Evolutionary conservation across 176 grass and related monocot genomes (phyloP), one percentile per base, ranked within the genome.

Genomic region (Typha latifolia): DNA sequence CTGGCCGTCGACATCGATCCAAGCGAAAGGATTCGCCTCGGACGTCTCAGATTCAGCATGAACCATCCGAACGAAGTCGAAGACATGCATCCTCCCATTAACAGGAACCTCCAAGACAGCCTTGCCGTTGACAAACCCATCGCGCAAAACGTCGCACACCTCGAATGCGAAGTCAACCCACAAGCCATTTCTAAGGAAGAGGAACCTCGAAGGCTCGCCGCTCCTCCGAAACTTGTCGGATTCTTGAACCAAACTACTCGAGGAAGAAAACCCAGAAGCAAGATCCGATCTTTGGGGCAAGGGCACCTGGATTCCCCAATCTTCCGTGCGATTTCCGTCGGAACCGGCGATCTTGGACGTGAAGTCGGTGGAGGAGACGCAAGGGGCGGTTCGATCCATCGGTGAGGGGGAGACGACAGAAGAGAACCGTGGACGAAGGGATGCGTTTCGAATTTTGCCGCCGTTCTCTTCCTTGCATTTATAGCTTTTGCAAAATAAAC

Each of bases 41-140:
- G 77, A 68, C 27, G 82, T 88, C 72, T 12, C 77, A 0, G 2
- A 49, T 63, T 96, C 74, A 18, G 91, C 79, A 70, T 77, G 83
- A 22, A 22, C 70, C 85, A 86, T 88, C 52, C 77, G 49, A 5
- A 82, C 68, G 68, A 96, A 96, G 69, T 96, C 92, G 64, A 96
- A 79, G 19, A 88, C 4, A 70, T 68, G 86, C 9, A 14, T 29
- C 62, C 62, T 66, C 4, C 74, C 82, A 0, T 49, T 74, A 67
- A 49, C 74, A 0, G 47, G 12, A 0, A 80, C 87, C 15, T 88
- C 84, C 0, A 74, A 1, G 3, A 81, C 16, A 0, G 64, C 74
- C 62, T 66, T 77, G 15, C 77, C 49, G 1, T 53, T 74, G 72
- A 69, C 31, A 67, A 96, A 91, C 37, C 79, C 85, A 13, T 48